These are phyloP conservation scores for Leccinum griseonigrum DNA, from an alignment of 1,284 basidiomycete species.

Conservation along the genomic window DNA sequence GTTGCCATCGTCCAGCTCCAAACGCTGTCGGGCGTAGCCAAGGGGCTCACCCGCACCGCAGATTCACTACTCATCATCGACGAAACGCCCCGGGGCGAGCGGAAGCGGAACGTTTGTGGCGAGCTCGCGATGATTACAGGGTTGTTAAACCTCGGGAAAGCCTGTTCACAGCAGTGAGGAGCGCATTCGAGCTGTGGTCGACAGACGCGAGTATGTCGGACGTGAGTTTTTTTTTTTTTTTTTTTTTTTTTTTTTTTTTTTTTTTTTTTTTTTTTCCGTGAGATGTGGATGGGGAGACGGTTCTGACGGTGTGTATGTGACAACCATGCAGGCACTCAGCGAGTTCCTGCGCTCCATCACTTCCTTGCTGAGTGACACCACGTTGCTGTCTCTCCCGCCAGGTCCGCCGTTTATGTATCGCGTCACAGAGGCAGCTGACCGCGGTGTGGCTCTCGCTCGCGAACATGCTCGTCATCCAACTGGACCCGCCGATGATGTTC, in stretches of 20 bases:
- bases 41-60: conserved; percentile 74
- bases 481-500: conserved; percentile 67
- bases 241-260: too few relatives aligned
- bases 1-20: conserved; percentile 69
- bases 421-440: conserved; percentile 65
- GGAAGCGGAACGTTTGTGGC: conserved; percentile 50
- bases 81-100: conserved; percentile 48
- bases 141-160: conserved; percentile 61
- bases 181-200: conserved; percentile 69
- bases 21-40: conserved; percentile 78
- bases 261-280: too few relatives aligned
- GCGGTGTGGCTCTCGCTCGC: conserved; percentile 83
- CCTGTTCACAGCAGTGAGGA: conserved; percentile 58
- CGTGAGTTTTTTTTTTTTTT: conserved; percentile 43
- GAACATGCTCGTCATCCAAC: conserved; percentile 72
- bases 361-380: conserved; percentile 66
- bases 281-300: background rate
- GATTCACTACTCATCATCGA: conserved; percentile 69
- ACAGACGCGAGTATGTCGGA: conserved; percentile 73
- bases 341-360: conserved; percentile 83
- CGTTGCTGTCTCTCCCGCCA: conserved; percentile 75
- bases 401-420: conserved; percentile 78
- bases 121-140: conserved; percentile 63
- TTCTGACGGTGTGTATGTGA: conserved; percentile 7
- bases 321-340: conserved; percentile 57